Base-by-base conservation (phyloP, 108 stramenopile genomes). In the Phaeodactylum tricornutum region DNA sequence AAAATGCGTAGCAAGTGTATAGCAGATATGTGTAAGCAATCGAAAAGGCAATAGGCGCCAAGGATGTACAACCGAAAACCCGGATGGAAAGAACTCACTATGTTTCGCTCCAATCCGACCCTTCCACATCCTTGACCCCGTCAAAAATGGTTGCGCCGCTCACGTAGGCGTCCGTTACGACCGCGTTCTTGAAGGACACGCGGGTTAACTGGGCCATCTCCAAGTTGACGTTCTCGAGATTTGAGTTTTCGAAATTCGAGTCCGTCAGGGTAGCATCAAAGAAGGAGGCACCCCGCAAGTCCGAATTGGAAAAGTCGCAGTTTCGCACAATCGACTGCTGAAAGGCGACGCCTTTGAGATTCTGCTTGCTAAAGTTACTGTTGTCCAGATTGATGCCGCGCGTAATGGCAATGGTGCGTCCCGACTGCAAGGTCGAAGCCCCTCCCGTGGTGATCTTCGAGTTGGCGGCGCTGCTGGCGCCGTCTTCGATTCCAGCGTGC, bases 261-360 rank as follows among this genome's bases (percentile, higher is more conserved):
- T 91, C 92, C 53, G 85, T 82, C 41, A 94, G 52, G 11, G 92
- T 93, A 1, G 96, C 96, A 66, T 95, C 96, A 57, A 96, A 95
- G 60, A 95, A 95, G 29, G 79, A 81, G 4, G 93, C 77, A 0
- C 84, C 77, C 1, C 74, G 55, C 33, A 93, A 58, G 48, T 96
- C 93, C 22, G 76, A 40, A 14, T 62, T 68, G 16, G 70, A 64
- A 51, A 95, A 96, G 65, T 92, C 84, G 20, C 79, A 38, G 50
- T 93, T 90, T 14, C 95, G 67, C 9, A 96, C 84, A 52, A 96
- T 87, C 39, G 65, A 69, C 51, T 96, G 96, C 66, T 96, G 96
- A 59, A 96, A 96, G 40, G 93, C 92, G 16, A 96, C 93, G 0
- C 93, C 92, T 52, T 81, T 89, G 25, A 96, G 45, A 59, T 95